phyloP scores from a whole-genome alignment of 202 grass and related monocot species.

The Zoysia matrella region DNA sequence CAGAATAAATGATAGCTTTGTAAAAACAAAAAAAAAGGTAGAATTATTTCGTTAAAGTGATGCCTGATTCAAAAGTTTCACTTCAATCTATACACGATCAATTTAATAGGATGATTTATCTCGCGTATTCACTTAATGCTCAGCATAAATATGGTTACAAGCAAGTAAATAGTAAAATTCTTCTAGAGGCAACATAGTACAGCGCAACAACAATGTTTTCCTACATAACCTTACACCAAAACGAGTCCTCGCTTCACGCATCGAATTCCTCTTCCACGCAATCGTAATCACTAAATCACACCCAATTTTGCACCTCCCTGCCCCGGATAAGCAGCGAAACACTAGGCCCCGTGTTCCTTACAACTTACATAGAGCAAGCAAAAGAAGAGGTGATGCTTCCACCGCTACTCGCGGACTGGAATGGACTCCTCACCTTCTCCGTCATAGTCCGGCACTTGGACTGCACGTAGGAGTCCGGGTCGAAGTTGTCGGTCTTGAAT shows the following conservation, averaged over 20 bases:
- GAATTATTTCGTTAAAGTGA: not conserved
- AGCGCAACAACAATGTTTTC: not conserved
- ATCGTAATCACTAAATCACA: not conserved
- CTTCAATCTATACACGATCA: not conserved
- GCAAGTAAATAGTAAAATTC: constrained; percentile 3
- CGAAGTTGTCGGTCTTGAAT: constrained; percentile 97
- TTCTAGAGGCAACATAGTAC: not conserved
- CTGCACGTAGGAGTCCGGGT: constrained; percentile 95
- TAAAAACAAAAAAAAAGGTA: not conserved
- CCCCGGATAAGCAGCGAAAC: not conserved
- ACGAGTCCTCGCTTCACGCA: not conserved
- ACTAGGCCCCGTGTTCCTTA: not conserved
- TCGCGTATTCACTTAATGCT: not conserved
- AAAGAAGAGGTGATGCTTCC: not conserved
- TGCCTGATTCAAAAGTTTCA: not conserved
- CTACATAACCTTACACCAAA: not conserved
- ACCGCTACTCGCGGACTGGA: not conserved
- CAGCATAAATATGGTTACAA: not conserved
- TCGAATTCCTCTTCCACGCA: not conserved
- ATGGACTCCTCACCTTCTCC: constrained; percentile 68
- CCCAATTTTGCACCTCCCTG: not conserved
- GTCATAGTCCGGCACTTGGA: constrained; percentile 94
- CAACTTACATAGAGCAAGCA: not conserved
- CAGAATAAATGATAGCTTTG: not conserved
- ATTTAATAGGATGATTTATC: not conserved